Evolutionary conservation across 495 filamentous ascomycete species (phyloP), one percentile per base, ranked within the genome.

Genomic region (Aspergillus egyptiacus): DNA sequence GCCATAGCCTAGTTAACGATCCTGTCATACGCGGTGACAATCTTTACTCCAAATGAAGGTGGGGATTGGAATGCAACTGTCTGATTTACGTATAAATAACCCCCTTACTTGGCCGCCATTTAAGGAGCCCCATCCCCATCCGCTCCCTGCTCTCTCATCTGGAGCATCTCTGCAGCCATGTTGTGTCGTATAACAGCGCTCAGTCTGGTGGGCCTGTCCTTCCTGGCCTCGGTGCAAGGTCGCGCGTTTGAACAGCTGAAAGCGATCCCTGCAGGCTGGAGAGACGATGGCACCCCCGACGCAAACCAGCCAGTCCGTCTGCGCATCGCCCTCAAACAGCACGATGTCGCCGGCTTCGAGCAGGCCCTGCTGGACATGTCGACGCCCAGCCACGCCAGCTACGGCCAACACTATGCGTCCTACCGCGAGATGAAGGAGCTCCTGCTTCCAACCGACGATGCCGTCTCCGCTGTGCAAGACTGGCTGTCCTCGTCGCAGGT

Each of bases 401-500:
- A 88, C 57, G 85, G 85, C 3, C 62, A 79, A 53, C 80, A 87
- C 55, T 76, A 84, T 66, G 65, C 70, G 54, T 50, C 51, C 42
- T 69, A 75, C 37, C 69, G 81, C 13, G 70, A 79, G 54, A 71
- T 83, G 55, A 75, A 75, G 54, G 64, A 66, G 11, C 68, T 82
- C 62, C 65, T 84, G 43, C 68, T 71, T 27, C 79, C 82, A 5
- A 72, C 60, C 4, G 63, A 63, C 4, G 61, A 72, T 6, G 69
- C 81, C 5, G 65, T 74, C 14, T 53, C 63, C 6, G 59, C 72
- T 1, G 68, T 83, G 15, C 55, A 70, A 6, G 36, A 62, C 8
- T 72, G 81, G 81, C 67, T 85, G 5, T 33, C 65, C 18, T 61
- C 60, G 3, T 60, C 62, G 22, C 74, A 75, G 5, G 62, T 83